Evolutionary conservation across 441 rosid genomes (phyloP).

Genomic region (Pelargonium exstipulatum): DNA sequence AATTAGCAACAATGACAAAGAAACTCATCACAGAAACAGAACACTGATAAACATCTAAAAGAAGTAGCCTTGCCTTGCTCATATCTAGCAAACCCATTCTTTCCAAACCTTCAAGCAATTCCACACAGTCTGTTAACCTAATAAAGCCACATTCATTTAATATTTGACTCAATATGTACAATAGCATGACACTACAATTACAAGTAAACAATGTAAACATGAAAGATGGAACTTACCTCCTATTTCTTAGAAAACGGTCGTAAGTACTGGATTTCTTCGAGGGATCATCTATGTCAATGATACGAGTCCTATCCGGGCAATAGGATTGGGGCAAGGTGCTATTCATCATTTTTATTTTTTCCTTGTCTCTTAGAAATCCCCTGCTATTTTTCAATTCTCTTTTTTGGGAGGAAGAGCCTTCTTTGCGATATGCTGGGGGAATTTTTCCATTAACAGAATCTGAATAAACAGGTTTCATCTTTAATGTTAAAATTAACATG

Average conservation of each 20-base stretch:
- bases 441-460: slow-evolving; percentile 37
- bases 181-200: slow-evolving; percentile 7
- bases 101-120: slow-evolving; percentile 72
- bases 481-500: slow-evolving; percentile 6
- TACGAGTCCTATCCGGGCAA: slow-evolving; percentile 30
- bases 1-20: slow-evolving; percentile 1
- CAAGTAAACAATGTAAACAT: slow-evolving; percentile 17
- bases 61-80: slow-evolving; percentile 51
- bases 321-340: slow-evolving; percentile 29
- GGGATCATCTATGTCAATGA: slow-evolving; percentile 31
- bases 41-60: slow-evolving; percentile 8
- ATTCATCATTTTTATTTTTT: too few relatives aligned
- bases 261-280: slow-evolving; percentile 38
- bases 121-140: slow-evolving; percentile 63
- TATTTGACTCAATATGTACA: slow-evolving; percentile 15
- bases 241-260: slow-evolving; percentile 50
- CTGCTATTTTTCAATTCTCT: slow-evolving; percentile 29
- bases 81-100: slow-evolving; percentile 53
- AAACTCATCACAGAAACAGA: not conserved
- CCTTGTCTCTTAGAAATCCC: slow-evolving; percentile 31
- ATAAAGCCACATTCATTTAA: slow-evolving; percentile 18
- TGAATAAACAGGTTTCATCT: slow-evolving; percentile 25
- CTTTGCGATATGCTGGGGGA: slow-evolving; percentile 29
- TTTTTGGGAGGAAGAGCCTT: slow-evolving; percentile 29
- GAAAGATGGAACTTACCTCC: slow-evolving; percentile 46